Evolutionary conservation across 352 stramenopile genomes (phyloP).

Genomic region (Blastocystis sp.): DNA sequence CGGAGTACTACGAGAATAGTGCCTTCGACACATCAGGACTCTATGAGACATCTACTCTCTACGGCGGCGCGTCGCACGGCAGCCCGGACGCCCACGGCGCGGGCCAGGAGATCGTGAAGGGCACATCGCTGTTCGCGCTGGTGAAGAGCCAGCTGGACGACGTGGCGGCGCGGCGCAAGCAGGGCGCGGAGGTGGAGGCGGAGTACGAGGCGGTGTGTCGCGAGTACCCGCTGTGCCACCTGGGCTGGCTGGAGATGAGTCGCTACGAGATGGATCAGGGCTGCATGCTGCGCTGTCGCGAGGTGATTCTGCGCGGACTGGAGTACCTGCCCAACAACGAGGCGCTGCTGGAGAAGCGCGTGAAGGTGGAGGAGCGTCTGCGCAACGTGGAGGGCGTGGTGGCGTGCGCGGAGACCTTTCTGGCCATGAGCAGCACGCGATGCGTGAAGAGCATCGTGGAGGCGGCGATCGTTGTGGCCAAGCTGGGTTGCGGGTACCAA

Average conservation of each 20-base stretch:
- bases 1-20: no score
- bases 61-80: no score
- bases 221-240: constrained; percentile 29
- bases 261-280: constrained; percentile 21
- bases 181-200: not conserved
- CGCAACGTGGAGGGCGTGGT: constrained; percentile 27
- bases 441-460: constrained; percentile 22
- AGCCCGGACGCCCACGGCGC: not conserved
- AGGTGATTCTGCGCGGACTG: constrained; percentile 17
- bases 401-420: constrained; percentile 13
- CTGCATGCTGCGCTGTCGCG: not conserved
- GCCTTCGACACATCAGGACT: no score
- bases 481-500: constrained; percentile 30
- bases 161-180: not conserved
- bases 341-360: constrained; percentile 27
- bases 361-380: constrained; percentile 52
- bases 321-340: constrained; percentile 19
- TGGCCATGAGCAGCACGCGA: not conserved
- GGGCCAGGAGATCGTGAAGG: not conserved
- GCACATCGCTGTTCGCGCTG: not conserved
- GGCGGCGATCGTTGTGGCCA: constrained; percentile 22
- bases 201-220: not conserved
- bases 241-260: constrained; percentile 23
- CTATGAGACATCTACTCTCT: no score
- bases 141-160: constrained; percentile 1